These are phyloP conservation scores for Caloboletus firmus DNA, from an alignment of 1,284 basidiomycete genomes.

Conservation along the genomic window DNA sequence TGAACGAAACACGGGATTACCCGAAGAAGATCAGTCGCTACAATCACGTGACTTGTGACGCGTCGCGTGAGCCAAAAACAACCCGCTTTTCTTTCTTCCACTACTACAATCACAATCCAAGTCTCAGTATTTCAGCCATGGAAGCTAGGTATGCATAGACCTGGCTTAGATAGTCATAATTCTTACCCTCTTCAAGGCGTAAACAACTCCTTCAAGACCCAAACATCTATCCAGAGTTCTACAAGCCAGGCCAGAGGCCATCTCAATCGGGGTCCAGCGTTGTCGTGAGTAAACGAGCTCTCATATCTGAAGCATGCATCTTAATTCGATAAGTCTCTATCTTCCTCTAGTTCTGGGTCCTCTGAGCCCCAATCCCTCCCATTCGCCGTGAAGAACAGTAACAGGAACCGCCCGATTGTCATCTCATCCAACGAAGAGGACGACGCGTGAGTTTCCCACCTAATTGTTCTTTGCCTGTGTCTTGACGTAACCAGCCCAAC, in stretches of 20 bases:
- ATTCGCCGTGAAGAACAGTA: slow-evolving; percentile 1
- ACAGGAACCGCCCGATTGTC: slow-evolving; percentile 13
- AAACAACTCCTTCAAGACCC: slow-evolving; percentile 27
- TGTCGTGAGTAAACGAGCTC: slow-evolving; percentile 21
- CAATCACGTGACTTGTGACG: slow-evolving; percentile 16
- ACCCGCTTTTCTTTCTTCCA: slow-evolving; percentile 5
- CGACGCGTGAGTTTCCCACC: slow-evolving; percentile 11
- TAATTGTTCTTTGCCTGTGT: neutral
- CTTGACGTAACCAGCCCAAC: slow-evolving; percentile 14
- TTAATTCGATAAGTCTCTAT: slow-evolving; percentile 17
- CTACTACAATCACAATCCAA: slow-evolving; percentile 2
- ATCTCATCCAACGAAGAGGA: slow-evolving; percentile 34
- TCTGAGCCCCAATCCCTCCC: slow-evolving; percentile 24
- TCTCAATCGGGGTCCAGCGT: slow-evolving; percentile 7
- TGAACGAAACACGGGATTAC: no score
- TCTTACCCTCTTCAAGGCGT: slow-evolving; percentile 21
- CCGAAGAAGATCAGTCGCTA: neutral
- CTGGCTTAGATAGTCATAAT: accelerated
- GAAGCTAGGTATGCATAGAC: slow-evolving; percentile 23
- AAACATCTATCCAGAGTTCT: slow-evolving; percentile 34
- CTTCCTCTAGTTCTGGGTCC: slow-evolving; percentile 27
- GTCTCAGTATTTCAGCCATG: slow-evolving; percentile 8
- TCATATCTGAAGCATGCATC: neutral
- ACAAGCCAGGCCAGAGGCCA: slow-evolving; percentile 23
- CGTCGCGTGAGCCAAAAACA: slow-evolving; percentile 21